Base-by-base conservation (phyloP, 2,329 filamentous ascomycete genomes). In the Ilyonectria mors-panacis region DNA sequence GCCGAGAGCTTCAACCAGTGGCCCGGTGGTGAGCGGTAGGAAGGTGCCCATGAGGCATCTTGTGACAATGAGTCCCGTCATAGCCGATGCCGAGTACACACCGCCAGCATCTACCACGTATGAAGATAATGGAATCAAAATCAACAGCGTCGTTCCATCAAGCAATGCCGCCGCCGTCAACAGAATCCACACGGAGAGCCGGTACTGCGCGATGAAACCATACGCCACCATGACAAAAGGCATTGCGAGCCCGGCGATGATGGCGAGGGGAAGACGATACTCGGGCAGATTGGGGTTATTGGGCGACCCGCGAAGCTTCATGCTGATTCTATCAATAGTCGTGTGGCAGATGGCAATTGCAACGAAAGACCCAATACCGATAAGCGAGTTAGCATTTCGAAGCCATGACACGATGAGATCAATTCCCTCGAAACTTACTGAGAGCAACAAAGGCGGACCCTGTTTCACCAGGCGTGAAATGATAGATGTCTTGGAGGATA, bases 31-130 rank as follows among this genome's bases (percentile, higher is more conserved):
- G 50, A 91, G 78, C 0, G 89, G 89, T 33, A 91, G 69, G 47
- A 91, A 86, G 0, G 88, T 89, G 4, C 87, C 85, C 77, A 85
- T 83, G 0, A 91, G 77, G 65, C 87, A 89, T 42, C 87, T 80
- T 1, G 82, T 82, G 1, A 89, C 85, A 63, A 90, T 87, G 6
- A 89, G 73, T 0, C 85, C 86, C 0, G 87, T 89, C 80, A 89
- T 82, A 2, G 87, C 87, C 12, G 86, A 88, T 0, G 88, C 88
- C 1, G 87, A 85, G 71, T 87, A 89, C 6, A 86, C 65, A 0
- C 87, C 86, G 64, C 85, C 88, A 0, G 87, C 86, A 66, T 90
- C 88, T 2, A 89, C 87, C 0, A 89, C 82, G 68, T 89, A 90
- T 0, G 87, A 83, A 63, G 83, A 85, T 2, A 89, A 63, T 0